phyloP scores from a whole-genome alignment of 768 basidiomycete genomes.

The Glaciozyma martinii region DNA sequence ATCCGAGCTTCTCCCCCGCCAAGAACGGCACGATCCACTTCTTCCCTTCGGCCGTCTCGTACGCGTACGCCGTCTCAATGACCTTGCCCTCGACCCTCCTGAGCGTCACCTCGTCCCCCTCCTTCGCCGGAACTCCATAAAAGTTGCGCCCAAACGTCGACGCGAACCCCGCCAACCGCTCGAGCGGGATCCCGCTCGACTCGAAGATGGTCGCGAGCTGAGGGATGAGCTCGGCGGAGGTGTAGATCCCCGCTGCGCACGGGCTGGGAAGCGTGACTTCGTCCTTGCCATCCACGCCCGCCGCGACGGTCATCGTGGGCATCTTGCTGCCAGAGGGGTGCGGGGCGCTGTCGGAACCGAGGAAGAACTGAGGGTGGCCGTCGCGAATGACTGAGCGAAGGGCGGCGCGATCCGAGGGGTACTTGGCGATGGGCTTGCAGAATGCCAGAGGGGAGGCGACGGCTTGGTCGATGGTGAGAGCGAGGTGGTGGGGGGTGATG shows the following conservation, averaged over 20 bases:
- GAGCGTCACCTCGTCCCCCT: slow-evolving; percentile 34
- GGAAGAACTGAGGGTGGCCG: slow-evolving; percentile 92
- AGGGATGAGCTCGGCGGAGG: slow-evolving; percentile 82
- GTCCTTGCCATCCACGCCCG: slow-evolving; percentile 47
- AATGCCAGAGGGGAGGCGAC: slow-evolving; percentile 91
- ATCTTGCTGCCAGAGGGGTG: slow-evolving; percentile 52
- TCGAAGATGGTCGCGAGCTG: slow-evolving; percentile 82
- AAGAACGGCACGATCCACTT: slow-evolving; percentile 72
- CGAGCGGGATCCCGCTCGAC: slow-evolving; percentile 76
- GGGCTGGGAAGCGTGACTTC: slow-evolving; percentile 58
- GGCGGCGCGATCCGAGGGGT: slow-evolving; percentile 78
- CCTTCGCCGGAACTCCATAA: slow-evolving; percentile 46
- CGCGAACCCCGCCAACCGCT: slow-evolving; percentile 70
- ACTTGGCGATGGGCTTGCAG: slow-evolving; percentile 97
- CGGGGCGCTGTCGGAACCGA: slow-evolving; percentile 94
- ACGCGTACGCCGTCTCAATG: slow-evolving; percentile 30
- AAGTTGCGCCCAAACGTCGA: slow-evolving; percentile 70
- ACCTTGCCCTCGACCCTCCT: slow-evolving; percentile 36
- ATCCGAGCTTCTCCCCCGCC: slow-evolving; percentile 69
- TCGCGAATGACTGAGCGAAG: slow-evolving; percentile 53
- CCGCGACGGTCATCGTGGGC: slow-evolving; percentile 33
- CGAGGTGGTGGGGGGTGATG: slow-evolving; percentile 93
- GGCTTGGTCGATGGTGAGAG: slow-evolving; percentile 90
- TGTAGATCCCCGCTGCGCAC: slow-evolving; percentile 95
- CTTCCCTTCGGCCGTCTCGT: slow-evolving; percentile 42